Evolutionary conservation across 1,284 basidiomycete species (phyloP), one percentile per base, ranked within the genome.

Genomic region (Pseudozyma thailandica): DNA sequence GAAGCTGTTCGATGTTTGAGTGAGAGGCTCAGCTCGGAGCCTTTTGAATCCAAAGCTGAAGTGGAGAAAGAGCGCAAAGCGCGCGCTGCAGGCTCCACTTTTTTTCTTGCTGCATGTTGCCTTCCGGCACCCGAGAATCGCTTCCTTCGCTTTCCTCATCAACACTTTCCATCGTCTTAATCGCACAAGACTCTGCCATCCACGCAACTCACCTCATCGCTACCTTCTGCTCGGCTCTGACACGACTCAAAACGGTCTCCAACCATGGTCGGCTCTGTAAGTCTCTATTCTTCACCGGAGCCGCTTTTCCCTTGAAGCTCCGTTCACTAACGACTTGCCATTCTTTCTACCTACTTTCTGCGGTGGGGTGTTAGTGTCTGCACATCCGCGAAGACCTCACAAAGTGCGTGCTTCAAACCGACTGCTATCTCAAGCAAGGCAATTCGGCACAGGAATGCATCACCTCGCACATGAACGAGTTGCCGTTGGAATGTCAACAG

Each of bases 401-500:
- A 5, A 56, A 59, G 9, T 78, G 75, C 62, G 33, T 78, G 8
- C 55, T 72, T 23, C 61, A 66, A 28, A 72, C 66, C 8, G 68
- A 74, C 35, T 78, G 75, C 58, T 76, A 69, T 20, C 47, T 74
- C 18, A 63, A 66, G 20, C 37, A 74, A 4, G 59, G 68, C 15
- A 53, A 63, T 2, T 55, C 58, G 25, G 73, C 63, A 21, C 75
- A 78, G 39, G 74, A 78, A 16, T 78, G 75, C 48, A 63, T 78
- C 30, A 60, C 53, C 8, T 43, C 71, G 20, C 74, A 78, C 41
- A 71, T 74, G 74, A 39, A 60, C 4, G 60, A 74, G 20, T 28
- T 78, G 50, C 75, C 75, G 38, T 15, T 59, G n/a, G 74, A 76
- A 37, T 78, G 75, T 39, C 73, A 75, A 42, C 59, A 71, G 21